Base-by-base conservation (phyloP, 2,329 filamentous ascomycete species). In the Saccharata proteae region DNA sequence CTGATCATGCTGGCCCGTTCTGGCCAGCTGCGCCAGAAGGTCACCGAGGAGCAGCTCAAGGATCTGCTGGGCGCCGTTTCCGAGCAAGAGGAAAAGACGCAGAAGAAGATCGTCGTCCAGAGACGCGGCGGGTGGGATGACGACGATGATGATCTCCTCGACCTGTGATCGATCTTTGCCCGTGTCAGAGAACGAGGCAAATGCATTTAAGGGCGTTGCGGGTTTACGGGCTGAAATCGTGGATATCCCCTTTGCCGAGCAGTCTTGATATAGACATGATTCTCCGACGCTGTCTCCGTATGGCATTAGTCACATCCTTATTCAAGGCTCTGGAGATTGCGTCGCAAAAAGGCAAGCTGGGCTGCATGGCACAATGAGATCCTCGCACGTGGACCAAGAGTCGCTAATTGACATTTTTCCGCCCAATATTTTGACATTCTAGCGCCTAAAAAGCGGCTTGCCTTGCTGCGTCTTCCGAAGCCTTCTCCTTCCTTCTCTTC, bases 31-130 rank as follows among this genome's bases (percentile, higher is more conserved):
- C 68, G 83, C 33, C 64, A 74, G 39, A 92, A 93, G 55, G 84
- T 98, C 27, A 88, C 80, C 1, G 90, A 98, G 59, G 76, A 78
- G 29, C 86, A 96, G 64, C 67, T 98, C 48, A 94, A 96, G 65
- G 84, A 93, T 43, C 67, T 98, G 35, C 61, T 98, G 41, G 80
- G 76, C 40, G 83, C 84, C 11, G 73, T 94, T 37, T 78, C 83
- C 15, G 85, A 93, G 49, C 59, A 63, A 51, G 80, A 74, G 43
- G 68, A 76, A 58, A 55, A 42, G 39, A 70, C 76, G 58, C 72
- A 83, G 57, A 65, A 67, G 38, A 90, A 84, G 64, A 90, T 94
- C 56, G 82, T 92, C 20, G 80, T 93, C 35, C 80, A 68, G 47
- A 69, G 86, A 47, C 69, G 85, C 3, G 82, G 79, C 0, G 51